Percentiles rank a stretch among this genome's conserved stretches.
Conservation (phyloP, 192 early-diverging fungal genomes). For the Coemansia sp. region DNA sequence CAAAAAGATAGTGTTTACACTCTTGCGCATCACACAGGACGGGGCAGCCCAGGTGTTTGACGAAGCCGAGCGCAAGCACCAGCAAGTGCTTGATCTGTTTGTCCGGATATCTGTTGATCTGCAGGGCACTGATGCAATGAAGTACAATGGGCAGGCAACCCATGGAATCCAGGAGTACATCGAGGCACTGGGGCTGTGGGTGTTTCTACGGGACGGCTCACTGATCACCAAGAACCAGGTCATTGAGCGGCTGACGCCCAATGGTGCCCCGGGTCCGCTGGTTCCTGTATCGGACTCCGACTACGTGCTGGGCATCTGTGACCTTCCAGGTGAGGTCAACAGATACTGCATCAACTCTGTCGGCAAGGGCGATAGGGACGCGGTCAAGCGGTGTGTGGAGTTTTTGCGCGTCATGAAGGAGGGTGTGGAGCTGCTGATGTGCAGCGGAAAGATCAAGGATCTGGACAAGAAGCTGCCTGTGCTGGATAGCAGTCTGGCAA, state of each 20-base stretch:
- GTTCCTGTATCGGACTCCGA: conserved; percentile 43
- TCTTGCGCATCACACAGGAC: conserved; percentile 49
- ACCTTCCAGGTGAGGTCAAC: conserved; percentile 63
- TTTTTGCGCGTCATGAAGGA: conserved; percentile 52
- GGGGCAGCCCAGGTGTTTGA: conserved; percentile 27
- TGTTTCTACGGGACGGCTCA: conserved; percentile 29
- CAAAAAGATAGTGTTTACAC: conserved; percentile 56
- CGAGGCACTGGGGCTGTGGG: conserved; percentile 52
- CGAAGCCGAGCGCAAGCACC: conserved; percentile 40
- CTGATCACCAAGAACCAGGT: conserved; percentile 46
- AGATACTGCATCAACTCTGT: conserved; percentile 60
- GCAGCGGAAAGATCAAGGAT: conserved; percentile 14
- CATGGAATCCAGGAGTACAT: conserved; percentile 54
- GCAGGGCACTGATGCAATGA: conserved; percentile 38
- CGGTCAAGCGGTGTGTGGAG: conserved; percentile 36
- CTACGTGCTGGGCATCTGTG: conserved; percentile 59
- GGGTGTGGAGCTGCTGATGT: conserved; percentile 31
- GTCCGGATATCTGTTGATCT: conserved; percentile 33
- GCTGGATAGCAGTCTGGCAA: conserved; percentile 49
- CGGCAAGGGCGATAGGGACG: conserved; percentile 48
- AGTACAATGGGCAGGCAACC: conserved; percentile 44
- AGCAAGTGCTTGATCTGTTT: conserved; percentile 35
- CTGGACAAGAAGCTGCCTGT: conserved; percentile 42
- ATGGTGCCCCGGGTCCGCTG: conserved; percentile 6
- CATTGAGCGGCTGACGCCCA: conserved; percentile 12